Conservation (phyloP, 805 yeast species). For the Wickerhamomyces canadensis region DNA sequence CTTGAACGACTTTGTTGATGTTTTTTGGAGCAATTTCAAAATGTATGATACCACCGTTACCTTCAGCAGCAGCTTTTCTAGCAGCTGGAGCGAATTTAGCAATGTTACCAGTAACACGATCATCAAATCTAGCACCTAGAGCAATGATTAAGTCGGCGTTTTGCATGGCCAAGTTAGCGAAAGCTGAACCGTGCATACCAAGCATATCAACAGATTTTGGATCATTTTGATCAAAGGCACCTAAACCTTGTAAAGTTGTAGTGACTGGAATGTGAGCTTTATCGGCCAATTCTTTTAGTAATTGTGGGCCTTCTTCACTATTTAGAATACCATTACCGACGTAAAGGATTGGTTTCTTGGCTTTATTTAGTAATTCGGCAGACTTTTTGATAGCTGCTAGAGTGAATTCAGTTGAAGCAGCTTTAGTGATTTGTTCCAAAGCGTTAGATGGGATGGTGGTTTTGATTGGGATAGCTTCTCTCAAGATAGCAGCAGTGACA, state of each 20-base stretch:
- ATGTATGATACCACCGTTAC: constrained; percentile 93
- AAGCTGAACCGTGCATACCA: constrained; percentile 97
- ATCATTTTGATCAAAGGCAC: constrained; percentile 90
- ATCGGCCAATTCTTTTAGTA: constrained; percentile 79
- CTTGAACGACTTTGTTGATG: constrained; percentile 95
- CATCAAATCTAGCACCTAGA: constrained; percentile 96
- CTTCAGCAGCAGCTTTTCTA: constrained; percentile 78
- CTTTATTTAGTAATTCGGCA: constrained; percentile 70
- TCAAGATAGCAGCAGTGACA: constrained; percentile 88
- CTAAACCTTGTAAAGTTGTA: constrained; percentile 89
- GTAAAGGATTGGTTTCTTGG: constrained; percentile 84
- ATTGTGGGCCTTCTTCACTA: constrained; percentile 71
- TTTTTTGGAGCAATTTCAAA: constrained; percentile 95
- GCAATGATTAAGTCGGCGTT: constrained; percentile 90
- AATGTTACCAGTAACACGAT: constrained; percentile 90
- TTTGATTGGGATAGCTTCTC: constrained; percentile 77
- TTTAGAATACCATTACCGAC: constrained; percentile 90
- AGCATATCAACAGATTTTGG: constrained; percentile 90
- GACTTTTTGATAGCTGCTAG: constrained; percentile 68
- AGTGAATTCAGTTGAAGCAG: constrained; percentile 70
- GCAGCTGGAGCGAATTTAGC: constrained; percentile 92
- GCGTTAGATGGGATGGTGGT: constrained; percentile 71
- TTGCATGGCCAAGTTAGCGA: constrained; percentile 93
- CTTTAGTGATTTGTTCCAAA: constrained; percentile 61
- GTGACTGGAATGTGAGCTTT: constrained; percentile 94